Evolutionary conservation across 495 filamentous ascomycete genomes (phyloP).

Genomic region (Hypoxylon perforatum): DNA sequence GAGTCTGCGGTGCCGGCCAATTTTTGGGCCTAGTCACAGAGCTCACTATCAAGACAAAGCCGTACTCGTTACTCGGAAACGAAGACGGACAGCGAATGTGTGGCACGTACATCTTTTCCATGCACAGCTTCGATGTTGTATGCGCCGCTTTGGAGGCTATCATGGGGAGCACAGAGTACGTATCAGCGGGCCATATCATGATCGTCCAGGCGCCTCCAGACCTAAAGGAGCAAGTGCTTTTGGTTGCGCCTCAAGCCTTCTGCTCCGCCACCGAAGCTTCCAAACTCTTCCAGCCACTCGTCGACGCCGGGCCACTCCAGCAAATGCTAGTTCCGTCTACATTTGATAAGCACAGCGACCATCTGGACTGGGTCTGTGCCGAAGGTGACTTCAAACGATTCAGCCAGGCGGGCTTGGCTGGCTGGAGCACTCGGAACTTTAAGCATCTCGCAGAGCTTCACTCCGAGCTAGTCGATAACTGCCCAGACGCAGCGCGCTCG

Average conservation of each 20-base stretch:
- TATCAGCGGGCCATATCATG: slow-evolving; percentile 29
- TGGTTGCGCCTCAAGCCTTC: slow-evolving; percentile 21
- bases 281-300: slow-evolving; percentile 5
- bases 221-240: slow-evolving; percentile 16
- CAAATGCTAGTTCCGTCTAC: slow-evolving; percentile 8
- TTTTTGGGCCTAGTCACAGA: slow-evolving; percentile 60
- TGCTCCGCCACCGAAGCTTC: slow-evolving; percentile 11
- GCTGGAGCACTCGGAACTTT: slow-evolving; percentile 8
- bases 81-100: slow-evolving; percentile 15
- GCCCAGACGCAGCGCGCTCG: slow-evolving; percentile 2
- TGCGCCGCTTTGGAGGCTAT: slow-evolving; percentile 8
- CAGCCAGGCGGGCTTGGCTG: background rate
- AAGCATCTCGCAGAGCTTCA: slow-evolving; percentile 4
- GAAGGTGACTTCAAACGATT: slow-evolving; percentile 11
- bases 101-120: slow-evolving; percentile 14
- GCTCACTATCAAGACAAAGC: slow-evolving; percentile 38
- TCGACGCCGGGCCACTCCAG: slow-evolving; percentile 1
- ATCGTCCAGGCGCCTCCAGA: slow-evolving; percentile 26
- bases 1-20: slow-evolving; percentile 52
- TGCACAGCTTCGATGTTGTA: background rate
- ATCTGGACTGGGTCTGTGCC: slow-evolving; percentile 11
- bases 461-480: background rate
- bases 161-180: background rate
- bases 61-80: slow-evolving; percentile 17
- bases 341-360: slow-evolving; percentile 16